Conservation (phyloP, 371 early-diverging fungal species). For the Vittaforma corneae region DNA sequence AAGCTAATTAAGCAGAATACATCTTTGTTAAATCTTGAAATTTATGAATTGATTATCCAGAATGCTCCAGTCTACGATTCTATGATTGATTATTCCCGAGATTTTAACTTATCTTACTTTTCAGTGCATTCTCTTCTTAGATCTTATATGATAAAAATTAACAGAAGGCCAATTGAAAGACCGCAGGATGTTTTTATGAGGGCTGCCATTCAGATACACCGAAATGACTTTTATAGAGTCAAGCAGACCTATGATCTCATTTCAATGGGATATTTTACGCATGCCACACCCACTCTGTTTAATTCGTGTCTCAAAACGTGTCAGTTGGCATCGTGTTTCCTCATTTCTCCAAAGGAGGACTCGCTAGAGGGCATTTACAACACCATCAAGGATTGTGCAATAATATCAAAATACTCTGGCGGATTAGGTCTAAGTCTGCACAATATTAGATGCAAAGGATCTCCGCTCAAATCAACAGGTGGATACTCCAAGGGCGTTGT, state of each 20-base stretch:
- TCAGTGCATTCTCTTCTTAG: slow-evolving; percentile 93
- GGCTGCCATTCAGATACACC: slow-evolving; percentile 89
- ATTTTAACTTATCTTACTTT: slow-evolving; percentile 89
- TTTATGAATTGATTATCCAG: slow-evolving; percentile 65
- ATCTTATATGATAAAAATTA: slow-evolving; percentile 72
- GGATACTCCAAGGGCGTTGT: slow-evolving; percentile 90
- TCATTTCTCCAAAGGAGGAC: slow-evolving; percentile 71
- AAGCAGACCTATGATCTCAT: slow-evolving; percentile 88
- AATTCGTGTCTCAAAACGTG: slow-evolving; percentile 88
- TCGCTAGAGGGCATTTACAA: slow-evolving; percentile 94
- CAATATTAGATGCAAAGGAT: slow-evolving; percentile 76
- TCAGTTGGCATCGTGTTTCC: slow-evolving; percentile 86
- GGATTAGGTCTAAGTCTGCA: slow-evolving; percentile 91
- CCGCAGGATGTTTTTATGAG: slow-evolving; percentile 98
- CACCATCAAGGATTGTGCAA: slow-evolving; percentile 83
- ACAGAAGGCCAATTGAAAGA: slow-evolving; percentile 76
- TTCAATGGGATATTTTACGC: slow-evolving; percentile 84
- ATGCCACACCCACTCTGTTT: slow-evolving; percentile 93
- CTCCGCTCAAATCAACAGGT: slow-evolving; percentile 82
- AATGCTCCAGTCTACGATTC: slow-evolving; percentile 73
- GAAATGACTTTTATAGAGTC: slow-evolving; percentile 74
- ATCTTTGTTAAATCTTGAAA: slow-evolving; percentile 71
- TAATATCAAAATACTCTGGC: slow-evolving; percentile 92
- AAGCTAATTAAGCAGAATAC: slow-evolving; percentile 70
- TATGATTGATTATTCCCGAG: slow-evolving; percentile 81